These are phyloP conservation scores for Rhizodiscina lignyota DNA, from an alignment of 495 filamentous ascomycete genomes.

Conservation along the genomic window DNA sequence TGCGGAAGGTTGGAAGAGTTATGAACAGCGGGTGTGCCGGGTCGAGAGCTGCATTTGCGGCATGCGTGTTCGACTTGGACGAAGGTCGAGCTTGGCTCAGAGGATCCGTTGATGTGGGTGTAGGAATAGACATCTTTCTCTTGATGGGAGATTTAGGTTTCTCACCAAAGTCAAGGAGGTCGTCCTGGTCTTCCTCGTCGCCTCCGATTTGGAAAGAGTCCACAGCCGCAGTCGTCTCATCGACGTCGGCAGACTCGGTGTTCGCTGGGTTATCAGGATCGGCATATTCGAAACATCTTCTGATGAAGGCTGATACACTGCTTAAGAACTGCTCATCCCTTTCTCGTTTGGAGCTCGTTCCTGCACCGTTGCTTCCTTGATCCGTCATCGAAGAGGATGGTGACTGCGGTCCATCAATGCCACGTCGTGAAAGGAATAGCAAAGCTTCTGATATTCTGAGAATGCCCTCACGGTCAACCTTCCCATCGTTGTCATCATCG, in stretches of 20 bases:
- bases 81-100: constrained; percentile 1
- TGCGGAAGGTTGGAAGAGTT: constrained; percentile 93
- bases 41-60: constrained; percentile 2
- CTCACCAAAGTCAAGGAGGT: constrained; percentile 30
- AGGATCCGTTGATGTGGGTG: constrained; percentile 1
- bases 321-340: constrained; percentile 69
- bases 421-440: constrained; percentile 76
- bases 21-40: constrained; percentile 50
- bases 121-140: too few relatives aligned
- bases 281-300: constrained; percentile 94
- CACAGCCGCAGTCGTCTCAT: constrained; percentile 23
- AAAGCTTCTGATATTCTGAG: constrained; percentile 86
- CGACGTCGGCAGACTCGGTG: constrained; percentile 2
- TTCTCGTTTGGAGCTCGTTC: constrained; percentile 20
- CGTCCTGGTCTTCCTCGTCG: constrained; percentile 53
- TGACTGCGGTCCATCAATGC: constrained; percentile 46
- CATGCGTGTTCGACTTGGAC: background rate
- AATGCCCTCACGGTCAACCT: constrained; percentile 93
- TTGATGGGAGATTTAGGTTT: constrained; percentile 7
- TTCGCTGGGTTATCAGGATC: constrained; percentile 55
- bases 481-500: constrained; percentile 80
- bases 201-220: constrained; percentile 66
- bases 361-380: constrained; percentile 7
- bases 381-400: constrained; percentile 20
- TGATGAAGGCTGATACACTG: constrained; percentile 87